Evolutionary conservation across 2,329 filamentous ascomycete species (phyloP).

Genomic region (Fusarium graminum): DNA sequence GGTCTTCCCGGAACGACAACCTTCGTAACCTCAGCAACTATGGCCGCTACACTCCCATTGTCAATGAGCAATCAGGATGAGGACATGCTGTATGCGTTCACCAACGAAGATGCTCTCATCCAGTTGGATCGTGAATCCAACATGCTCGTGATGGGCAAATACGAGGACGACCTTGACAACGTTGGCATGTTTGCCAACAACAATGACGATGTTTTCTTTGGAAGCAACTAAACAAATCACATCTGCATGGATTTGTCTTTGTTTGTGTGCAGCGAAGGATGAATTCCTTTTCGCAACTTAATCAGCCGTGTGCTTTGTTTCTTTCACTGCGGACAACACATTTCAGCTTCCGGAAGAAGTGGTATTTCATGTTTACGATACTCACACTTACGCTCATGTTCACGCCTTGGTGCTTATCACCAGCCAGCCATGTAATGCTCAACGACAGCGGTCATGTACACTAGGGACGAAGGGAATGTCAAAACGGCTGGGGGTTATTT

Average conservation of each 20-base stretch:
- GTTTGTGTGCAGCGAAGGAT: slow-evolving; percentile 19
- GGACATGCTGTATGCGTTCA: slow-evolving; percentile 60
- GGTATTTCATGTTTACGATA: slow-evolving; percentile 38
- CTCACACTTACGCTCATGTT: slow-evolving; percentile 40
- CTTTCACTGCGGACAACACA: slow-evolving; percentile 22
- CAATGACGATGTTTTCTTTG: slow-evolving; percentile 67
- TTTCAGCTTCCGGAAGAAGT: slow-evolving; percentile 15
- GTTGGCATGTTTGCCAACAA: slow-evolving; percentile 65
- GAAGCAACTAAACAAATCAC: slow-evolving; percentile 48
- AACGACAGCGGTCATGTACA: slow-evolving; percentile 31
- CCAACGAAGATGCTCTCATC: slow-evolving; percentile 58
- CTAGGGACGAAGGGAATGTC: slow-evolving; percentile 18
- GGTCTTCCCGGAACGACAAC: slow-evolving; percentile 50
- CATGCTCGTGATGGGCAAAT: slow-evolving; percentile 66
- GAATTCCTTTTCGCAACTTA: slow-evolving; percentile 34
- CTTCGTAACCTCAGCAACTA: slow-evolving; percentile 52
- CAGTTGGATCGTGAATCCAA: slow-evolving; percentile 61
- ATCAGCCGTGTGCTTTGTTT: slow-evolving; percentile 29
- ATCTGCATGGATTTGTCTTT: slow-evolving; percentile 14
- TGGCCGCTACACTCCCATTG: slow-evolving; percentile 53
- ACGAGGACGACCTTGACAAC: slow-evolving; percentile 66
- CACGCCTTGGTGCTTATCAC: slow-evolving; percentile 8
- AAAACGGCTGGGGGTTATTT: slow-evolving; percentile 21
- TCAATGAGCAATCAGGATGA: slow-evolving; percentile 58
- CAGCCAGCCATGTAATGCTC: slow-evolving; percentile 21